Evolutionary conservation across 2,329 filamentous ascomycete species (phyloP), one percentile per base, ranked within the genome.

Genomic region (Venturia pyrina): DNA sequence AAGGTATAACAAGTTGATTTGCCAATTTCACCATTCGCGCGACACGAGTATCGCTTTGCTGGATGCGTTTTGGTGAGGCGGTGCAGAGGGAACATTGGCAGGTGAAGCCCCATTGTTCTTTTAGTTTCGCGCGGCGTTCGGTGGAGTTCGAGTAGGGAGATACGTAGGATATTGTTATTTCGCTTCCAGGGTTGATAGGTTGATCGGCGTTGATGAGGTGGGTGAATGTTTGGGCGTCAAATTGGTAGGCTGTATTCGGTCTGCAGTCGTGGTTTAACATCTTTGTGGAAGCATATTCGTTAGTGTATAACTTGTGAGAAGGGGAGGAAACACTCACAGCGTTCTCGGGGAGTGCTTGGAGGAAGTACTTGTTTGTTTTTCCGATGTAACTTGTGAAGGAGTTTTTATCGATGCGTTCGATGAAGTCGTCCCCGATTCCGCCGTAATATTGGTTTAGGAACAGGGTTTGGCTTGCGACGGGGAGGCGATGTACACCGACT

Each of bases 241-340:
- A 75, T 60, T 75, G 74, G 68, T 76, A 78, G 19, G 71, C 73
- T 50, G 72, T 74, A 68, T 78, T 79, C 28, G 77, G 77, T 28
- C 73, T 72, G 66, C 78, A 79, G 65, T 75, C 77, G 67, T 80
- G 78, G 66, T 80, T 79, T 64, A 79, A 70, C 2, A 76, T 71
- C 46, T 66, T 21, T 41, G 24, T 4, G 60, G 5, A 8, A 5
- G 19, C 24, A 5, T 3, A 15, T 15, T 11, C 21, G 21, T 34
- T 17, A 34, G 43, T 28, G 5, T 62, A 6, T 19, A 24, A 13
- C 19, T 19, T 13, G 40, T 13, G 10, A 11, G n/a, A 15, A 24
- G 37, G 8, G 19, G 5, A 28, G 28, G n/a, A 5, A n/a, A 32
- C 4, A 40, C 60, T 41, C 5, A 62, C 60, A 15, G 60, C 60